These are phyloP conservation scores for Phaseolus coccineus DNA, from an alignment of 331 rosid species.

Conservation along the genomic window DNA sequence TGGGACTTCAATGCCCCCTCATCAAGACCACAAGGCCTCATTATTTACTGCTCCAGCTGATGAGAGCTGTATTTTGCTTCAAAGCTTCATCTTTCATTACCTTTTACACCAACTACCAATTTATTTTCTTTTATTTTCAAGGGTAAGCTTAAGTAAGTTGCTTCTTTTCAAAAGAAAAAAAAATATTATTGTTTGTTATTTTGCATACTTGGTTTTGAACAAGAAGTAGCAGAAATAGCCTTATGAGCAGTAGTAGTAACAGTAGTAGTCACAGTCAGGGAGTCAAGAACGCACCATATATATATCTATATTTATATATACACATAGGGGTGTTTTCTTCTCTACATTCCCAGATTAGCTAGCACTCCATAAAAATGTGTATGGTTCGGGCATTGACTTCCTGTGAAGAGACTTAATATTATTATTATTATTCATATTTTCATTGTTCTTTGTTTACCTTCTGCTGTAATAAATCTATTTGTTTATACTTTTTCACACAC, in stretches of 20 bases:
- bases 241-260: neutral
- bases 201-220: slow-evolving; percentile 18
- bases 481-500: neutral
- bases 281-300: slow-evolving; percentile 97
- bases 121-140: neutral
- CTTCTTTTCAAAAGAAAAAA: neutral
- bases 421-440: slow-evolving; percentile 39
- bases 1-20: slow-evolving; percentile 77
- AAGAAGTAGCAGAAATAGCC: neutral
- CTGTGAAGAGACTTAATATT: slow-evolving; percentile 51
- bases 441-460: neutral
- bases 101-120: slow-evolving; percentile 61
- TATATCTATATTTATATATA: neutral
- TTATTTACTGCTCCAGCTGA: slow-evolving; percentile 66
- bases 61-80: slow-evolving; percentile 56
- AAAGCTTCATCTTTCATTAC: slow-evolving; percentile 61
- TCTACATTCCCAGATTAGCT: slow-evolving; percentile 31
- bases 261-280: slow-evolving; percentile 47
- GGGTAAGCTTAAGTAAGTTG: neutral
- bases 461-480: slow-evolving; percentile 35
- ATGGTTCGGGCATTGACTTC: slow-evolving; percentile 99
- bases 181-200: neutral
- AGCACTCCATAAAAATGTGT: slow-evolving; percentile 50
- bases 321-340: slow-evolving; percentile 27
- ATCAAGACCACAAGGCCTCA: slow-evolving; percentile 59